Evolutionary conservation across 805 yeast genomes (phyloP).

Genomic region (Ogataea kodamae): DNA sequence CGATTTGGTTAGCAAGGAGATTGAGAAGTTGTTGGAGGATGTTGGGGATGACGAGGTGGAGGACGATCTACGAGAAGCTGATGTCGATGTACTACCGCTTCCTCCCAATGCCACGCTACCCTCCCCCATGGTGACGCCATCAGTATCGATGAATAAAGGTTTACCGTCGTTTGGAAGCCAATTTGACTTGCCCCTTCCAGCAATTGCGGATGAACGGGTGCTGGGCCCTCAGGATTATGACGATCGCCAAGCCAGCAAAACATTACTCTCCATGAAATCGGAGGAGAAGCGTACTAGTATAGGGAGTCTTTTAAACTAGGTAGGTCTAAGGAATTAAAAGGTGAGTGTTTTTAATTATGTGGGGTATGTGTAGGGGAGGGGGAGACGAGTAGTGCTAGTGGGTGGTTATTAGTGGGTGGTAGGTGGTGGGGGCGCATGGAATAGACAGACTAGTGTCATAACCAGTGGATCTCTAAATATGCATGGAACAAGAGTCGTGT

Average conservation of each 20-base stretch:
- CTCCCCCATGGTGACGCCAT: too few species aligned
- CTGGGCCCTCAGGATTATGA: not conserved
- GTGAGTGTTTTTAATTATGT: too few species aligned
- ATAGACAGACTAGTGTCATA: too few species aligned
- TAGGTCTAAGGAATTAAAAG: constrained; percentile 1
- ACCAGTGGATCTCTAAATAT: too few species aligned
- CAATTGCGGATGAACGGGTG: constrained; percentile 21
- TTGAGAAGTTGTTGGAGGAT: constrained; percentile 9
- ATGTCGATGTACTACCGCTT: not conserved
- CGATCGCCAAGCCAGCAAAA: constrained; percentile 10
- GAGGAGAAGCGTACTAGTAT: constrained; percentile 20
- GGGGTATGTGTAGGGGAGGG: too few species aligned
- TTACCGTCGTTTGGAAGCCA: constrained; percentile 2
- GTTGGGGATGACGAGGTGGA: constrained; percentile 8
- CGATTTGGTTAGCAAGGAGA: constrained; percentile 29
- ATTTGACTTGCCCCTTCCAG: constrained; percentile 28
- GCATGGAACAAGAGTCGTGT: too few species aligned
- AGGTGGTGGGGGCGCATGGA: too few species aligned
- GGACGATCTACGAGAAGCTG: constrained; percentile 6
- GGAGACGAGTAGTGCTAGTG: too few species aligned
- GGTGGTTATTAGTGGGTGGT: too few species aligned
- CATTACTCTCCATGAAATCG: constrained; percentile 19
- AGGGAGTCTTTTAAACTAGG: constrained; percentile 19
- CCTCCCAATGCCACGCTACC: too few species aligned
- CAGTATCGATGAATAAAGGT: constrained; percentile 1